phyloP scores from a whole-genome alignment of 768 basidiomycete species.

The Podaxis sp. region DNA sequence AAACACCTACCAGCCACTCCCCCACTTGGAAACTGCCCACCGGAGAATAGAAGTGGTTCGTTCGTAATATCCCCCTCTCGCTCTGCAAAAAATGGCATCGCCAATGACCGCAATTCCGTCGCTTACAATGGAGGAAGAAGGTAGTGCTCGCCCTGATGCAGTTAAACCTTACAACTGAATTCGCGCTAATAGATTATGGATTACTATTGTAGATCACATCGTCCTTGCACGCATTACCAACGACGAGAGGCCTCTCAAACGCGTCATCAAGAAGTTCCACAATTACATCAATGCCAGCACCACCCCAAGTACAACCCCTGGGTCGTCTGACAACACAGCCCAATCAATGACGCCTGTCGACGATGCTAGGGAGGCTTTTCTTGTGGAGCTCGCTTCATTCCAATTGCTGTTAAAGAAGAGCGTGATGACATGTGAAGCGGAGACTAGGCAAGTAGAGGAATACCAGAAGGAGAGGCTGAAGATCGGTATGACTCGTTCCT shows the following conservation, averaged over 20 bases:
- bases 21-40: not conserved
- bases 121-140: conserved; percentile 65
- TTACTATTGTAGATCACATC: conserved; percentile 58
- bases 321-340: conserved; percentile 21
- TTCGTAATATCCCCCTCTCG: not conserved
- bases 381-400: conserved; percentile 77
- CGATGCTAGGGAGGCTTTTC: conserved; percentile 76
- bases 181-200: conserved; percentile 28
- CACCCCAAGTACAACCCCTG: conserved; percentile 38
- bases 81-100: conserved; percentile 8
- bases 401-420: conserved; percentile 76
- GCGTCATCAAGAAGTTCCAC: conserved; percentile 82
- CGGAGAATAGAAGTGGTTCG: not conserved
- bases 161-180: conserved; percentile 15
- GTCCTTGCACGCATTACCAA: conserved; percentile 81
- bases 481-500: conserved; percentile 54
- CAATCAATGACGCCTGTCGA: conserved; percentile 40
- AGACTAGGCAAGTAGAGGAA: conserved; percentile 81
- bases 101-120: conserved; percentile 36
- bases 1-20: not conserved
- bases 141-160: conserved; percentile 26
- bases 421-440: conserved; percentile 82
- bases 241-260: conserved; percentile 76
- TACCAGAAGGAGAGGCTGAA: conserved; percentile 71
- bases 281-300: conserved; percentile 62